Base-by-base conservation (phyloP, 208 protist genomes). In the Crithidia bombi region DNA sequence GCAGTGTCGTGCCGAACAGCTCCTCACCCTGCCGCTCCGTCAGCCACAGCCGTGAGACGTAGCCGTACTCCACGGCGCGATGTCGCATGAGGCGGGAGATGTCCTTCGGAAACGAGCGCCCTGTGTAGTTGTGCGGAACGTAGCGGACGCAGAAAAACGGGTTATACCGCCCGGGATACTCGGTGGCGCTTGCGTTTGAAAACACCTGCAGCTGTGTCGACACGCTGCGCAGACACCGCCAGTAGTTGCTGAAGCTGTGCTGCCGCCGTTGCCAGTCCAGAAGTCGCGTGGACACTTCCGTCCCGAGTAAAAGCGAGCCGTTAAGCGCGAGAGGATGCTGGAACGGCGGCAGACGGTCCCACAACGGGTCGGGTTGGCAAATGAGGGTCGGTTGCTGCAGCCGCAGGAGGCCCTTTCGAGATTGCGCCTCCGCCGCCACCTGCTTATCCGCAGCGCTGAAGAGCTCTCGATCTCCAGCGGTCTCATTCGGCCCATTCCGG, bases 11-110 rank as follows among this genome's bases (percentile, higher is more conserved):
- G 30, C 78, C 74, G 58, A 86, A 83, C 41, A 73, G 66, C 36
- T 72, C 50, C 63, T 78, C 63, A 10, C 80, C 91, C 67, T 93
- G 81, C 30, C 57, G 43, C 28, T 52, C 33, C 23, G 91, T 92
- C 57, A 93, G 5, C 85, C 91, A 93, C 35, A 86, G 63, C 25
- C 86, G 83, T 10, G 91, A 96, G 36, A 91, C 80, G 52, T 96
- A 96, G 43, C 83, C 83, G 72, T 87, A 85, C 21, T 76, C 63
- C 39, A 86, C 87, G 0, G 86, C 87, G 17, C 85, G 81, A 44
- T 86, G 65, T 35, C 70, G 75, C 88, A 96, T 96, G 33, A 85
- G 63, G 2, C 54, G 54, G 14, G 58, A 50, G 0, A 86, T 61
- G 15, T 38, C 6, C 12, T 5, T 7, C 9, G 87, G 79, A 67